Base-by-base conservation (phyloP, 1,139 yeast genomes). In the Taphrina pruni region DNA sequence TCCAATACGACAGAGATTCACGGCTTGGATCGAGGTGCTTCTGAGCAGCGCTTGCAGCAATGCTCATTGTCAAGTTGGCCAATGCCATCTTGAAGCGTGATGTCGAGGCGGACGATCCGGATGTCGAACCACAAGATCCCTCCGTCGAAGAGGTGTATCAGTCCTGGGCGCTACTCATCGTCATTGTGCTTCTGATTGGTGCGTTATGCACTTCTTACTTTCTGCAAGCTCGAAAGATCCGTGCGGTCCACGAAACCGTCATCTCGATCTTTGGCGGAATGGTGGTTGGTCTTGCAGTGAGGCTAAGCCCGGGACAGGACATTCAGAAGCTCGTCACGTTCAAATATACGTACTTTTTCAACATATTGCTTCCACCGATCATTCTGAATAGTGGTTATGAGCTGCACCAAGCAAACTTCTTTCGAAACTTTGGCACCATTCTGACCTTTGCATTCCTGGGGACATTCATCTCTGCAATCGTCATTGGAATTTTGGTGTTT, bases 371-470 rank as follows among this genome's bases (percentile, higher is more conserved):
- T 73, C 99, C 99, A 1, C 99, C 99, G 0, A 95, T 95, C 77
- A 95, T 95, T 74, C 82, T 95, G 73, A 95, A 94, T 76, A 91
- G 97, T 5, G 99, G 99, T 9, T 95, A 94, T 77, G 98, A 95
- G 78, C 81, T 95, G 73, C 96, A 94, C 77, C 99, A 94, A 72
- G 96, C 90, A 41, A 93, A 94, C 78, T 95, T 95, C 79, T 95
- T 95, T 78, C 84, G 93, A 74, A 95, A 95, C 77, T 87, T 94
- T 64, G 96, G 96, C 0, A 88, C 97, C 1, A 94, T 95, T 71
- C 80, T 95, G 73, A 89, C 93, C 3, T 95, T 94, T 82, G 99
- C 99, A 54, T 93, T 95, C 69, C 97, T 97, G 0, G 99, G 99
- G 1, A 95, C 99, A 0, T 90, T 94, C 75, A 86, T 95, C 48